Percentiles rank a stretch among this genome's conserved stretches.
phyloP scores from a whole-genome alignment of 192 early-diverging fungal genomes.

The Linnemannia zychae region DNA sequence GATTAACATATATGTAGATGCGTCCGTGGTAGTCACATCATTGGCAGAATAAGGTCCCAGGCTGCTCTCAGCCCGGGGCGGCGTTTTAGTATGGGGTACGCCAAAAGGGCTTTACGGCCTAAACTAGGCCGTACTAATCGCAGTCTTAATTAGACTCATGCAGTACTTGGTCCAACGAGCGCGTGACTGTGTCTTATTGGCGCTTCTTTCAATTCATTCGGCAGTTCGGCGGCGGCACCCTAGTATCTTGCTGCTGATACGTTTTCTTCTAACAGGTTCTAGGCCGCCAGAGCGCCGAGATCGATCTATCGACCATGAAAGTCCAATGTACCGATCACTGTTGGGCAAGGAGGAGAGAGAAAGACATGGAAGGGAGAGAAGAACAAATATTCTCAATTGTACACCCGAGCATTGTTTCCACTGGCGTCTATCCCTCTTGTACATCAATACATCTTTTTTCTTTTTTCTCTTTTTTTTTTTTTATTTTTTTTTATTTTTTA shows the following conservation, averaged over 20 bases:
- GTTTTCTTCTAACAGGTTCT: too few species aligned
- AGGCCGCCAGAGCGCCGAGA: too few species aligned
- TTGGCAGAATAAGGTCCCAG: neutral
- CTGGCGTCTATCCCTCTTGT: too few species aligned
- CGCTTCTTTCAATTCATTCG: neutral
- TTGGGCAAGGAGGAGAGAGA: neutral
- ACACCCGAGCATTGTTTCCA: too few species aligned
- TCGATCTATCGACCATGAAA: too few species aligned
- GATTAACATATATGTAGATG: neutral
- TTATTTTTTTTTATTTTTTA: too few species aligned
- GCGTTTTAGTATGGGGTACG: neutral
- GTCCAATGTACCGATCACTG: too few species aligned
- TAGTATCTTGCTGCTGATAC: too few species aligned
- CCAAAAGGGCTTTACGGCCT: neutral
- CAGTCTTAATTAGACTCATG: neutral
- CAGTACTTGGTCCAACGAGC: neutral
- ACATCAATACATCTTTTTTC: too few species aligned
- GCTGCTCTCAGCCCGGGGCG: neutral
- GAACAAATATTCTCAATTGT: too few species aligned
- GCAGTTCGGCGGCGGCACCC: constrained; percentile 8
- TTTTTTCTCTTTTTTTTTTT: too few species aligned
- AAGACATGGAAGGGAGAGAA: too few species aligned
- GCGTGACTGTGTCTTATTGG: neutral
- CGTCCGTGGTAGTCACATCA: neutral
- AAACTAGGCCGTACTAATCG: neutral